Evolutionary conservation across 2,329 filamentous ascomycete species (phyloP).

Genomic region (Penicillium sp.): DNA sequence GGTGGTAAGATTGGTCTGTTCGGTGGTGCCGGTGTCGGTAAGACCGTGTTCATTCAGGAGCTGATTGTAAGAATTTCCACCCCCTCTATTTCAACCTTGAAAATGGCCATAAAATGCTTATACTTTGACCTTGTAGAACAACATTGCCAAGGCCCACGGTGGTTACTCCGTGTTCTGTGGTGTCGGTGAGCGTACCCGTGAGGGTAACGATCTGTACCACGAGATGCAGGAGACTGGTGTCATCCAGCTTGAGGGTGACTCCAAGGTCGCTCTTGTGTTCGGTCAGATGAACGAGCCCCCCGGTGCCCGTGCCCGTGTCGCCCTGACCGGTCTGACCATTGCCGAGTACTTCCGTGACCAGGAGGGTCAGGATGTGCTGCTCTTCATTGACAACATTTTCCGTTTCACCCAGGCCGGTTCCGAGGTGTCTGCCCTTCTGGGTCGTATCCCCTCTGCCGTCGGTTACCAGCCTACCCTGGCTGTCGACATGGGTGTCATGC

Average conservation of each 20-base stretch:
- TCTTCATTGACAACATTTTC: conserved; percentile 99
- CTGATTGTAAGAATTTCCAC: conserved; percentile 69
- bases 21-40: conserved; percentile 99
- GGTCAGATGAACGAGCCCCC: conserved; percentile 99
- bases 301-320: conserved; percentile 98
- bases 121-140: conserved; percentile 63
- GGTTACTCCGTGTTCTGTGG: conserved; percentile 99
- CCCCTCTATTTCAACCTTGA: neutral
- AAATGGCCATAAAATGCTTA: neutral
- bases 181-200: conserved; percentile 99
- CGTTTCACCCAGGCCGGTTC: conserved; percentile 99
- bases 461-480: conserved; percentile 99
- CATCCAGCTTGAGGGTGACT: conserved; percentile 98
- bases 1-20: conserved; percentile 99
- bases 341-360: conserved; percentile 77
- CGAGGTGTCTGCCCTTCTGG: conserved; percentile 97
- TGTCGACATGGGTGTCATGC: conserved; percentile 99
- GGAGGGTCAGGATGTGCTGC: conserved; percentile 91
- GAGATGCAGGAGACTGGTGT: conserved; percentile 99
- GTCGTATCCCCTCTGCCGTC: conserved; percentile 99
- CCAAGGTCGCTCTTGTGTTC: conserved; percentile 98
- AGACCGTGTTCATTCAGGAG: conserved; percentile 99
- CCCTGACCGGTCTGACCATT: conserved; percentile 74
- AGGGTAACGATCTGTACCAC: conserved; percentile 99
- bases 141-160: conserved; percentile 99